Evolutionary conservation across 495 filamentous ascomycete species (phyloP).

Genomic region (Haplographium delicatum): DNA sequence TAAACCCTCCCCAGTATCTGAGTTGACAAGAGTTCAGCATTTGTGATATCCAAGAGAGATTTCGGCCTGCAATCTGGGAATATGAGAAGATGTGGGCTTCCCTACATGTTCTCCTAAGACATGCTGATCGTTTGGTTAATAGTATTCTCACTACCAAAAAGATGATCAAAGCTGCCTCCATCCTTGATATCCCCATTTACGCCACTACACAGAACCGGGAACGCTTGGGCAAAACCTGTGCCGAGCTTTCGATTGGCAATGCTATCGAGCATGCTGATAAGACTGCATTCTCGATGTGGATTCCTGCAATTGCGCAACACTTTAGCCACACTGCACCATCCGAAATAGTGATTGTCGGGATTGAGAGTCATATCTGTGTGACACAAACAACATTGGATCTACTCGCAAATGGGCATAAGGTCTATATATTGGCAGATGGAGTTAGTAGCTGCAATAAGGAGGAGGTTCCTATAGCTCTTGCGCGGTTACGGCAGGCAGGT

Average conservation of each 20-base stretch:
- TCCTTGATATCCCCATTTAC: constrained; percentile 72
- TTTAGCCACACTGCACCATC: constrained; percentile 27
- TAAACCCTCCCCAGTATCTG: not conserved
- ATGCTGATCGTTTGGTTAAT: constrained; percentile 1
- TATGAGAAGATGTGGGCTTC: constrained; percentile 66
- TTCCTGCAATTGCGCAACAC: constrained; percentile 41
- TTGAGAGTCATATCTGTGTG: constrained; percentile 93
- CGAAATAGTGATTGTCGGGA: constrained; percentile 67
- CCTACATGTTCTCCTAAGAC: constrained; percentile 19
- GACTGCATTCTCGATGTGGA: constrained; percentile 81
- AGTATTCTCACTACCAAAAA: constrained; percentile 51
- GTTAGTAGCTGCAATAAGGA: constrained; percentile 79
- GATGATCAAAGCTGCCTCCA: constrained; percentile 44
- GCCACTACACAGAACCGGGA: constrained; percentile 77
- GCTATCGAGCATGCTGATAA: constrained; percentile 47
- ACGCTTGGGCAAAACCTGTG: constrained; percentile 70
- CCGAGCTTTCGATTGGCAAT: constrained; percentile 44
- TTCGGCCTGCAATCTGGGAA: constrained; percentile 73
- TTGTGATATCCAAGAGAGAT: constrained; percentile 95
- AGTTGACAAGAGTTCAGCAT: constrained; percentile 48
- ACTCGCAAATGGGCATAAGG: constrained; percentile 64
- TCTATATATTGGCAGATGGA: constrained; percentile 88
- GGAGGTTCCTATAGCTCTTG: constrained; percentile 76
- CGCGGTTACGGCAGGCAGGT: constrained; percentile 66
- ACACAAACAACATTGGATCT: constrained; percentile 88